Conservation (phyloP, 208 protist genomes). For the Tetramitus jugosus region DNA sequence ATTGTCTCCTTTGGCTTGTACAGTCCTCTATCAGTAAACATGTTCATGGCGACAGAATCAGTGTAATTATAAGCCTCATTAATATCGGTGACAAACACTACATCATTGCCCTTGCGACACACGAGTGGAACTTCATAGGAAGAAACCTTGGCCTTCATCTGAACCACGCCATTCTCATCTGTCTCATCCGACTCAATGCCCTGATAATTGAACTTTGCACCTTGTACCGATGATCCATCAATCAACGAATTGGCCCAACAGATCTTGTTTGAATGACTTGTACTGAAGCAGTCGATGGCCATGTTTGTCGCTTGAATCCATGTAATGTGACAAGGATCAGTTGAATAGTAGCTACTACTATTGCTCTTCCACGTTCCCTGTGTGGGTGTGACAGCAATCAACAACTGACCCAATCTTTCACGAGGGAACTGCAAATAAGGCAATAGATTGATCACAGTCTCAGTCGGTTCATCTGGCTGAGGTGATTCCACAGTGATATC, state of each 20-base stretch:
- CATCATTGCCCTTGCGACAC: not conserved
- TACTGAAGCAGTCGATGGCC: not conserved
- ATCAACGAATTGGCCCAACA: conserved; percentile 9
- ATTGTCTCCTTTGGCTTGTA: conserved; percentile 21
- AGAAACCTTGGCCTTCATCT: not conserved
- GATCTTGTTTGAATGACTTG: not conserved
- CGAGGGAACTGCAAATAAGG: not conserved
- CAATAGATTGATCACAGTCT: not conserved
- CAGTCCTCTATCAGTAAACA: not conserved
- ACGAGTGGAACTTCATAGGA: not conserved
- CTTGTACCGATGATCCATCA: not conserved
- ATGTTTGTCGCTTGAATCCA: conserved; percentile 12
- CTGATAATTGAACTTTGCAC: not conserved
- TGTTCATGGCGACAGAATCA: not conserved
- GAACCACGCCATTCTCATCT: not conserved
- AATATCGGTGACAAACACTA: not conserved
- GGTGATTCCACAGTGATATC: too few species aligned
- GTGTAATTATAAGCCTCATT: not conserved
- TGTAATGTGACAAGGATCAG: not conserved
- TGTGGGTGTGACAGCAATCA: not conserved
- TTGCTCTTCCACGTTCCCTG: not conserved
- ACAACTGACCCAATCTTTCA: not conserved
- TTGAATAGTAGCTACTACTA: not conserved
- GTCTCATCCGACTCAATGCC: not conserved
- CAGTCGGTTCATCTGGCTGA: not conserved